phyloP scores from a whole-genome alignment of 192 early-diverging fungal species.

The Coemansia sp. region DNA sequence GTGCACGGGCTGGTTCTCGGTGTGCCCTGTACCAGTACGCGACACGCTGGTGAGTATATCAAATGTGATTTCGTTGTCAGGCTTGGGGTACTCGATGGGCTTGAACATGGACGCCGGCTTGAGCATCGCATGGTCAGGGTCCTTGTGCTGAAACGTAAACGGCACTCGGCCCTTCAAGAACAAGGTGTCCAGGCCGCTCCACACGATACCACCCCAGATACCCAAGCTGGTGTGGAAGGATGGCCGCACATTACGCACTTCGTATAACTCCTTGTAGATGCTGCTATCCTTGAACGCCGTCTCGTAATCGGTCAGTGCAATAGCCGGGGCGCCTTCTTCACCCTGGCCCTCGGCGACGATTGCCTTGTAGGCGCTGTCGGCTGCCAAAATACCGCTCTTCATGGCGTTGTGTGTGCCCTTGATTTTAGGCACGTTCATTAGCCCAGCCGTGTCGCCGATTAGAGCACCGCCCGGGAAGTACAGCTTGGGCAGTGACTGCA shows the following conservation, averaged over 20 bases:
- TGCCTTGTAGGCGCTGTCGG: constrained; percentile 83
- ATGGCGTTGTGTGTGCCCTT: constrained; percentile 99
- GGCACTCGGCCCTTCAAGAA: constrained; percentile 89
- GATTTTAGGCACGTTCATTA: constrained; percentile 97
- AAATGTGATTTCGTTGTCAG: constrained; percentile 93
- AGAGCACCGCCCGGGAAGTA: constrained; percentile 93
- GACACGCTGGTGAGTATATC: constrained; percentile 93
- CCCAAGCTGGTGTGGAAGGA: constrained; percentile 91
- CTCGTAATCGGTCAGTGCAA: constrained; percentile 79
- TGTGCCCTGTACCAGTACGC: constrained; percentile 91
- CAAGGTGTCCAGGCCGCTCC: constrained; percentile 87
- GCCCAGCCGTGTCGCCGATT: constrained; percentile 94
- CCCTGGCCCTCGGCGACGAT: constrained; percentile 48
- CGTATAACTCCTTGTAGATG: constrained; percentile 87
- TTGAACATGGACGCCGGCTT: constrained; percentile 69
- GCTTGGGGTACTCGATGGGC: constrained; percentile 95
- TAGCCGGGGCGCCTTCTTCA: constrained; percentile 54
- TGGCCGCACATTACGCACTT: constrained; percentile 91
- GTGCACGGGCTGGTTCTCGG: constrained; percentile 94
- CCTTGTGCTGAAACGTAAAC: constrained; percentile 89
- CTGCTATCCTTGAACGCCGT: constrained; percentile 80
- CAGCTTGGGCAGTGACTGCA: constrained; percentile 94
- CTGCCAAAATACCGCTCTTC: constrained; percentile 97
- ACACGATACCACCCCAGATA: constrained; percentile 81
- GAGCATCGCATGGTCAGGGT: constrained; percentile 79